Conservation (phyloP, 2,329 filamentous ascomycete species). For the Fusarium duplospermum region DNA sequence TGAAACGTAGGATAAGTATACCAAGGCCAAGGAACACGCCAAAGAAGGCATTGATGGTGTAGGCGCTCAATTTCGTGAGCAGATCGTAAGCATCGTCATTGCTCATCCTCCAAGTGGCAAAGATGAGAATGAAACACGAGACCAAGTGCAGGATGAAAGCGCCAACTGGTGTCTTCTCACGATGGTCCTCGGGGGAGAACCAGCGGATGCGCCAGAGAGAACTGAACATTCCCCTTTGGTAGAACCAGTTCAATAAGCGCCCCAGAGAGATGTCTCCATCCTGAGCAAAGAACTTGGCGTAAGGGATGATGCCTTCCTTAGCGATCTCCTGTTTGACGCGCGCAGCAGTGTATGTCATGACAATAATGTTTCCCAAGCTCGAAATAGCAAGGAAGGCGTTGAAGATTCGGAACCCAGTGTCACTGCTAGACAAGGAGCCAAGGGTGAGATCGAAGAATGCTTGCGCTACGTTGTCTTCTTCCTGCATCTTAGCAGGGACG, state of each 20-base stretch:
- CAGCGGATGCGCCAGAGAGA: slow-evolving; percentile 43
- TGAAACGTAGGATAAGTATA: slow-evolving; percentile 51
- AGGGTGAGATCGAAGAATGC: slow-evolving; percentile 51
- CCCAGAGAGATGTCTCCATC: slow-evolving; percentile 51
- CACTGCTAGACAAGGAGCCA: slow-evolving; percentile 44
- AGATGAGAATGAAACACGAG: slow-evolving; percentile 51
- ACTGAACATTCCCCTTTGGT: slow-evolving; percentile 45
- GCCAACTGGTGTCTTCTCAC: slow-evolving; percentile 52
- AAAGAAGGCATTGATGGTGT: slow-evolving; percentile 51
- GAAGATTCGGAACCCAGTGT: slow-evolving; percentile 52
- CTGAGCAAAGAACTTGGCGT: slow-evolving; percentile 60
- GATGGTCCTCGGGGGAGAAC: slow-evolving; percentile 50
- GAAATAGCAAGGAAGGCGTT: slow-evolving; percentile 64
- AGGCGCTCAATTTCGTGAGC: slow-evolving; percentile 48
- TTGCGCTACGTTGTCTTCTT: slow-evolving; percentile 43
- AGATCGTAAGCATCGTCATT: slow-evolving; percentile 46
- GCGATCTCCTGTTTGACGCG: slow-evolving; percentile 71
- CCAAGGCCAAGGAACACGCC: slow-evolving; percentile 49
- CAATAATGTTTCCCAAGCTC: slow-evolving; percentile 66
- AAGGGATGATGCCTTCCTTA: slow-evolving; percentile 67
- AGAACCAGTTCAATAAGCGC: slow-evolving; percentile 47
- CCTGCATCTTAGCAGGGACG: slow-evolving; percentile 40
- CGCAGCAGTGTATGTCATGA: slow-evolving; percentile 67
- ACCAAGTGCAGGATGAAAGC: slow-evolving; percentile 50
- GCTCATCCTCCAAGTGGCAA: slow-evolving; percentile 46